phyloP scores from a whole-genome alignment of 306 rosid species.

The Begonia fuchsioides region DNA sequence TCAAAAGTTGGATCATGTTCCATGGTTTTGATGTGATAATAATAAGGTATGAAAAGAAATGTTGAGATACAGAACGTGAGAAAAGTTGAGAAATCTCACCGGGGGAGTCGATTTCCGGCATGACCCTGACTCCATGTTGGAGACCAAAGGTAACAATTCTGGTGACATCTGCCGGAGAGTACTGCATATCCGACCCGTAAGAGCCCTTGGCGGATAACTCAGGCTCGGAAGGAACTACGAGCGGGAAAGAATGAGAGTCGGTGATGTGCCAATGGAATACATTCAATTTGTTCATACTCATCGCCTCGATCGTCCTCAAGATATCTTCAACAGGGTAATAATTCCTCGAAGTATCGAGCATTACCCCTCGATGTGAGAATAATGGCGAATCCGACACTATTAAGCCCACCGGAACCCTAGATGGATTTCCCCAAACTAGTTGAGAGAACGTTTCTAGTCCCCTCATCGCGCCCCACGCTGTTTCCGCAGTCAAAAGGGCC shows the following conservation, averaged over 20 bases:
- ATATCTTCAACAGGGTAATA: constrained; percentile 41
- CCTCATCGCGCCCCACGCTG: constrained; percentile 70
- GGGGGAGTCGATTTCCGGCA: constrained; percentile 83
- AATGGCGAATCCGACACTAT: constrained; percentile 41
- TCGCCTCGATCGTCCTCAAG: constrained; percentile 45
- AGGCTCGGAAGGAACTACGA: constrained; percentile 64
- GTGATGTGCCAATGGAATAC: constrained; percentile 87
- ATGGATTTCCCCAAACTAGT: constrained; percentile 51
- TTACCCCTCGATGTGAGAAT: constrained; percentile 38
- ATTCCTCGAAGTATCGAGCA: constrained; percentile 76
- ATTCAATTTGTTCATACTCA: constrained; percentile 71
- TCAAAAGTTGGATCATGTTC: too few relatives aligned
- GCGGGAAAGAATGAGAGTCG: constrained; percentile 75
- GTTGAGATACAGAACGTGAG: too few relatives aligned
- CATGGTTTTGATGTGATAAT: too few relatives aligned
- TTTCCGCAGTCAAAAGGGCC: constrained; percentile 26
- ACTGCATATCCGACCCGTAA: constrained; percentile 51
- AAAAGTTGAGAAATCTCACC: constrained; percentile 28
- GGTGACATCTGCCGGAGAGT: constrained; percentile 41
- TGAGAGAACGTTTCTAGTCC: constrained; percentile 82
- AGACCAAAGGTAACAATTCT: constrained; percentile 48
- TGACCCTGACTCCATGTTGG: constrained; percentile 64
- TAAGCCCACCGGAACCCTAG: constrained; percentile 27
- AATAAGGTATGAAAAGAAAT: too few relatives aligned
- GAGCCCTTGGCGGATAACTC: constrained; percentile 55